Conservation (phyloP, 164 flowering plant species). For the Stephania japonica region DNA sequence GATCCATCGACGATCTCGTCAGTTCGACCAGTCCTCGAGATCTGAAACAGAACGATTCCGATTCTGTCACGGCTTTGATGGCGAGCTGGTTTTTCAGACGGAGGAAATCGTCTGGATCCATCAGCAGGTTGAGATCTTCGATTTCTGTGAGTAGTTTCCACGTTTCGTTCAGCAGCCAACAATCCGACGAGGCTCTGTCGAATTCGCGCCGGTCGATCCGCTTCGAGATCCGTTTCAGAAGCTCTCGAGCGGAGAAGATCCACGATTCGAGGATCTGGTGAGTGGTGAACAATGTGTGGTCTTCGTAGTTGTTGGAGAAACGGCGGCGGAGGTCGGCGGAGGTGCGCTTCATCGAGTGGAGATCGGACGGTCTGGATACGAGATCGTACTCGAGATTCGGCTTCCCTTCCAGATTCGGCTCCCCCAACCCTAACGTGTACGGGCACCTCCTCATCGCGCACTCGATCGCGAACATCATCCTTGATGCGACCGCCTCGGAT, state of each 20-base stretch:
- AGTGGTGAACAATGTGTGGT: constrained; percentile 45
- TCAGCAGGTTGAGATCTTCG: constrained; percentile 55
- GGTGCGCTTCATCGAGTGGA: constrained; percentile 48
- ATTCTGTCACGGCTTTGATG: constrained; percentile 37
- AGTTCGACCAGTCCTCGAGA: constrained; percentile 51
- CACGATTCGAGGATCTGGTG: constrained; percentile 78
- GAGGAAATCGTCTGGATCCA: constrained; percentile 86
- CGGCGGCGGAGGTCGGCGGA: constrained; percentile 28
- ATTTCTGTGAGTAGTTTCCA: constrained; percentile 71
- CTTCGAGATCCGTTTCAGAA: constrained; percentile 35
- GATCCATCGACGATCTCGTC: constrained; percentile 47
- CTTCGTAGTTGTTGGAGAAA: constrained; percentile 40
- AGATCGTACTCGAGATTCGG: constrained; percentile 73
- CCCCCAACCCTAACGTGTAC: constrained; percentile 84
- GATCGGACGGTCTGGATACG: constrained; percentile 60
- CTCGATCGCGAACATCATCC: constrained; percentile 58
- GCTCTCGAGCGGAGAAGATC: constrained; percentile 36
- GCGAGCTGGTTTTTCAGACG: constrained; percentile 49
- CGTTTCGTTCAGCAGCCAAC: constrained; percentile 57
- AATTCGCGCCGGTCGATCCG: constrained; percentile 30
- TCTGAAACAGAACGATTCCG: constrained; percentile 66
- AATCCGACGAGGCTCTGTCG: constrained; percentile 42
- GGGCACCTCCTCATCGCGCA: constrained; percentile 61
- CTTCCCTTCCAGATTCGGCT: constrained; percentile 72
- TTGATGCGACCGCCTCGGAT: constrained; percentile 56